These are phyloP conservation scores for Rossbeevera mucosa DNA, from an alignment of 768 basidiomycete genomes.

Conservation along the genomic window DNA sequence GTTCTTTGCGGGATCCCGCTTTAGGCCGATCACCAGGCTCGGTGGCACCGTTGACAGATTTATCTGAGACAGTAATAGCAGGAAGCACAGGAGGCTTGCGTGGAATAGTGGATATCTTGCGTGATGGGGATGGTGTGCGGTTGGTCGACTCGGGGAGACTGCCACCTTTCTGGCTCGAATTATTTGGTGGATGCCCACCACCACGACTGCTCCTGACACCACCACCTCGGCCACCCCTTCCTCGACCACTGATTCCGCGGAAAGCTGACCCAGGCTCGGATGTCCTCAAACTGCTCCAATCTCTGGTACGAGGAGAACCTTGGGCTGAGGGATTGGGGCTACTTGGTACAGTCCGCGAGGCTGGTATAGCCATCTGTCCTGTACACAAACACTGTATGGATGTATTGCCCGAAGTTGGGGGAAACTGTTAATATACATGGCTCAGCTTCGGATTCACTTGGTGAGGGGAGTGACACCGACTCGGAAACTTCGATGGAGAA, in stretches of 20 bases:
- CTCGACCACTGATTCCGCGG: conserved; percentile 38
- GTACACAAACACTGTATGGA: background rate
- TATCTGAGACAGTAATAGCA: conserved; percentile 18
- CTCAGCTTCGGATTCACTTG: conserved; percentile 12
- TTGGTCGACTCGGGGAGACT: conserved; percentile 19
- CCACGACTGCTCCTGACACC: conserved; percentile 22
- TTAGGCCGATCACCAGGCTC: conserved; percentile 24
- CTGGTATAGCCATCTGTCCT: conserved; percentile 41
- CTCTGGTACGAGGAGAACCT: conserved; percentile 31
- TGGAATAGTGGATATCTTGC: conserved; percentile 8
- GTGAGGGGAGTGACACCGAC: conserved; percentile 12
- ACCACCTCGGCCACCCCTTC: conserved; percentile 35
- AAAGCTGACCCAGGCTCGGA: conserved; percentile 48
- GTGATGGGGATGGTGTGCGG: conserved; percentile 17
- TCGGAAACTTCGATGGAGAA: background rate
- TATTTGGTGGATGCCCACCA: conserved; percentile 27
- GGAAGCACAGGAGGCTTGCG: conserved; percentile 15
- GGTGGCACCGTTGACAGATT: conserved; percentile 15
- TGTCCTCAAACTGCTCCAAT: conserved; percentile 39
- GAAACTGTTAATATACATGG: conserved; percentile 5
- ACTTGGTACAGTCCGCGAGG: conserved; percentile 27
- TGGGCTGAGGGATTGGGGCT: conserved; percentile 27
- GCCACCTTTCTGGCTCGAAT: conserved; percentile 19
- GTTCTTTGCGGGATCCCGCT: conserved; percentile 17
- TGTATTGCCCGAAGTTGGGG: conserved; percentile 1